These are phyloP conservation scores for Cystoisospora suis DNA, from an alignment of 169 alveolate genomes.

Conservation along the genomic window DNA sequence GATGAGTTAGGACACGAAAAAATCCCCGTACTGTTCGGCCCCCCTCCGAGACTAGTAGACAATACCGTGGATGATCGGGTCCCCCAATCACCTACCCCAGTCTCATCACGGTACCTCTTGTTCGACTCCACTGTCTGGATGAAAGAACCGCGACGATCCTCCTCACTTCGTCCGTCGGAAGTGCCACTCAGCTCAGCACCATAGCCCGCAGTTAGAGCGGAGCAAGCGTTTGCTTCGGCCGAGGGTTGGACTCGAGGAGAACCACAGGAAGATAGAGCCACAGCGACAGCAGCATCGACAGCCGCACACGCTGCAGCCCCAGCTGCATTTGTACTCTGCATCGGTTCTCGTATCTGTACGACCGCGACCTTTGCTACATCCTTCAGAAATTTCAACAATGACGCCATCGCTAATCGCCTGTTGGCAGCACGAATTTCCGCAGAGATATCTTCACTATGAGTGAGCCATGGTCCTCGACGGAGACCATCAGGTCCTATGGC, in stretches of 20 bases:
- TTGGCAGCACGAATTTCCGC: background rate
- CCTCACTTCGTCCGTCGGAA: background rate
- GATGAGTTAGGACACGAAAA: background rate
- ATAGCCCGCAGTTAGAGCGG: background rate
- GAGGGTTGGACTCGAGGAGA: no score
- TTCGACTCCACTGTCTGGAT: no score
- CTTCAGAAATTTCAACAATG: background rate
- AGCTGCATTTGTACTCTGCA: background rate
- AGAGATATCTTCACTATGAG: background rate
- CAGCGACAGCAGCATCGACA: constrained; percentile 11
- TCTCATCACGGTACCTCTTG: no score
- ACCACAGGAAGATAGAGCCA: no score
- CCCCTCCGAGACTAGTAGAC: no score
- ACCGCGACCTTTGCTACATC: constrained; percentile 21
- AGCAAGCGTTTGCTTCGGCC: background rate
- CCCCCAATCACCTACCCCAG: background rate
- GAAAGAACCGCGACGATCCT: background rate
- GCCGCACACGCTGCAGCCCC: background rate
- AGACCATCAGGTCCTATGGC: constrained; percentile 22
- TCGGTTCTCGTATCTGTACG: background rate
- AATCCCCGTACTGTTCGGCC: no score
- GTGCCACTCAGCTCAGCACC: background rate
- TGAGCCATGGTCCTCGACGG: constrained; percentile 36
- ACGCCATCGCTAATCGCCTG: background rate
- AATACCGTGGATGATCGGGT: no score